These are phyloP conservation scores for Phytophthora ramorum DNA, from an alignment of 352 stramenopile genomes.

Conservation along the genomic window DNA sequence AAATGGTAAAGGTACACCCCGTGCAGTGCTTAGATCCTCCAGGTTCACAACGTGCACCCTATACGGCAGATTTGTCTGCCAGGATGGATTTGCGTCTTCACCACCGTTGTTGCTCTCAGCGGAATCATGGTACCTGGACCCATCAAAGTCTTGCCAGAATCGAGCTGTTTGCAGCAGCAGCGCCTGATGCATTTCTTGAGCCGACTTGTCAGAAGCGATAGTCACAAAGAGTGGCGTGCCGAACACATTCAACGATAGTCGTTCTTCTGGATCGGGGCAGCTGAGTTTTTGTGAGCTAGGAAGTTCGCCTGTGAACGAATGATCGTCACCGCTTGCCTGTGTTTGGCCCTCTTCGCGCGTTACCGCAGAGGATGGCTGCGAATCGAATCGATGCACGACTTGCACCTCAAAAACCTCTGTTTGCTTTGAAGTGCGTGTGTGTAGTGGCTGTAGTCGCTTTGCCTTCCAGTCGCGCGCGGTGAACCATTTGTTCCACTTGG, in stretches of 20 bases:
- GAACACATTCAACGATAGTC: slow-evolving; percentile 55
- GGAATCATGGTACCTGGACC: neutral
- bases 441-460: slow-evolving; percentile 52
- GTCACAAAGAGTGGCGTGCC: slow-evolving; percentile 79
- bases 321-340: slow-evolving; percentile 28
- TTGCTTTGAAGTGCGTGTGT: slow-evolving; percentile 44
- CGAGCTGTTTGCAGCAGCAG: slow-evolving; percentile 74
- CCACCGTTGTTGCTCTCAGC: neutral
- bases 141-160: slow-evolving; percentile 42
- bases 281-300: slow-evolving; percentile 27
- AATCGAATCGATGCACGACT: slow-evolving; percentile 64
- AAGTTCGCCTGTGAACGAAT: slow-evolving; percentile 21
- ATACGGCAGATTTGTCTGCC: slow-evolving; percentile 50
- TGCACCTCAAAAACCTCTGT: slow-evolving; percentile 83
- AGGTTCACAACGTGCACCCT: slow-evolving; percentile 63
- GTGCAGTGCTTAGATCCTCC: slow-evolving; percentile 53
- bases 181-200: slow-evolving; percentile 66
- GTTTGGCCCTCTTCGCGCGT: slow-evolving; percentile 18
- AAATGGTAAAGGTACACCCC: slow-evolving; percentile 48
- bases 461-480: slow-evolving; percentile 59
- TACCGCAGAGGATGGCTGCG: slow-evolving; percentile 4
- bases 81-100: neutral
- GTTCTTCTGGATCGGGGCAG: slow-evolving; percentile 11
- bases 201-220: slow-evolving; percentile 69
- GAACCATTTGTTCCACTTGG: slow-evolving; percentile 84